phyloP scores from a whole-genome alignment of 1,284 basidiomycete genomes.

The Apiotrichum veenhuisii region DNA sequence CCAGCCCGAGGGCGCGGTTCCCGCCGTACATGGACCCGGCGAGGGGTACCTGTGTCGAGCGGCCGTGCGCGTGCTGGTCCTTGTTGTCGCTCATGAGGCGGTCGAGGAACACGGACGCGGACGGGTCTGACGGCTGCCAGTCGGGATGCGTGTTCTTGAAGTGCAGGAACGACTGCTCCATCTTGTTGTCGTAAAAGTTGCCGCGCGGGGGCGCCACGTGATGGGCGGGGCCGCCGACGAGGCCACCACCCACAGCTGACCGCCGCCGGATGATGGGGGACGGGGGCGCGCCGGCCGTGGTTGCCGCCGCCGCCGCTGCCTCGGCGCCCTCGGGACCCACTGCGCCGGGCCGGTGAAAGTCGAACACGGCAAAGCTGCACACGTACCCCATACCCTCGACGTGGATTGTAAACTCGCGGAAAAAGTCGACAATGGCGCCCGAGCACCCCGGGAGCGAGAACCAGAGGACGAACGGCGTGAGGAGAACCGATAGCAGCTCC shows the following conservation, averaged over 20 bases:
- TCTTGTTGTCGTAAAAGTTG: slow-evolving; percentile 80
- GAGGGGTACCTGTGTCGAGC: background rate
- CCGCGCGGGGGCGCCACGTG: slow-evolving; percentile 1
- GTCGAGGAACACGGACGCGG: slow-evolving; percentile 77
- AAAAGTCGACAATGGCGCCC: slow-evolving; percentile 87
- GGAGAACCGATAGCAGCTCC: slow-evolving; percentile 82
- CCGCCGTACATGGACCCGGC: background rate
- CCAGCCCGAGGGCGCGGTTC: slow-evolving; percentile 9
- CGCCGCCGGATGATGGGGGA: slow-evolving; percentile 1
- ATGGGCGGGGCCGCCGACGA: background rate
- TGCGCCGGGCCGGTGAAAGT: slow-evolving; percentile 87
- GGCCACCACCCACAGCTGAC: background rate
- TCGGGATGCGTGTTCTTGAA: slow-evolving; percentile 95
- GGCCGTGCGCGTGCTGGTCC: background rate
- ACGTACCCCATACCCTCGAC: slow-evolving; percentile 95
- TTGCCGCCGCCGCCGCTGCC: background rate
- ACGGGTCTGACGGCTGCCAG: slow-evolving; percentile 84
- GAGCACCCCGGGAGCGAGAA: slow-evolving; percentile 84
- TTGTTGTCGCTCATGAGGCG: slow-evolving; percentile 62
- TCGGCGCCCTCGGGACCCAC: slow-evolving; percentile 58
- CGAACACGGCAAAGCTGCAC: slow-evolving; percentile 96
- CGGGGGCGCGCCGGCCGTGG: background rate
- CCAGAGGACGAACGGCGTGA: slow-evolving; percentile 93
- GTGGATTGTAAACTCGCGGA: slow-evolving; percentile 93
- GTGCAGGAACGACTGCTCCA: slow-evolving; percentile 96